Percentiles rank a stretch among this genome's conserved stretches.
Evolutionary conservation across 495 filamentous ascomycete genomes (phyloP).

Genomic region (Platismatia glauca): DNA sequence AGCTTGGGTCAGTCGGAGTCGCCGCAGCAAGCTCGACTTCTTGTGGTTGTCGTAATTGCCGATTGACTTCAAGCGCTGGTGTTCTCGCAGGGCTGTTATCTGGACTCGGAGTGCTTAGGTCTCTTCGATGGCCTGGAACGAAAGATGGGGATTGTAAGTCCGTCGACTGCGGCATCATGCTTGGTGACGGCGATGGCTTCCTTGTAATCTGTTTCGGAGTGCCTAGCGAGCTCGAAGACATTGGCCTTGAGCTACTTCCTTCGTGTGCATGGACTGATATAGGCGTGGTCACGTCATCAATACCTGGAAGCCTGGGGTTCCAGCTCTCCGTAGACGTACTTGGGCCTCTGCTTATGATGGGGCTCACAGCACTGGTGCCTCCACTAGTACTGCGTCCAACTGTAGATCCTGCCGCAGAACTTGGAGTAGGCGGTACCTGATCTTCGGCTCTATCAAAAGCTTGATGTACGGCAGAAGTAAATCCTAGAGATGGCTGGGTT

Average conservation of each 20-base stretch:
- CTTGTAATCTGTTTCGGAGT: conserved; percentile 23
- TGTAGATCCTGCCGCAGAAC: conserved; percentile 36
- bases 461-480: conserved; percentile 59
- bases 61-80: conserved; percentile 41
- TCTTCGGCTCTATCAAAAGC: conserved; percentile 52
- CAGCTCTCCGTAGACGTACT: conserved; percentile 29
- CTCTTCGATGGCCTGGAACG: conserved; percentile 50
- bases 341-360: conserved; percentile 52
- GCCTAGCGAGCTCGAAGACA: conserved; percentile 13
- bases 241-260: conserved; percentile 26
- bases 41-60: conserved; percentile 32
- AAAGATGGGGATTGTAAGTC: conserved; percentile 29
- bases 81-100: conserved; percentile 54
- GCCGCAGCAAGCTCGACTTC: conserved; percentile 38
- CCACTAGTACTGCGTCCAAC: conserved; percentile 54
- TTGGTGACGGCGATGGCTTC: conserved; percentile 29
- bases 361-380: conserved; percentile 57
- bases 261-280: conserved; percentile 51
- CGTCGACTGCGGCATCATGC: conserved; percentile 16
- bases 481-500: conserved; percentile 51
- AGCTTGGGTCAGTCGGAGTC: conserved; percentile 17
- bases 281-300: conserved; percentile 40
- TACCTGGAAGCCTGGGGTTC: conserved; percentile 20
- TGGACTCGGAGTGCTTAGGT: conserved; percentile 52
- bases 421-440: conserved; percentile 48